Base-by-base conservation (phyloP, 352 stramenopile genomes). In the Pythium apleroticum region DNA sequence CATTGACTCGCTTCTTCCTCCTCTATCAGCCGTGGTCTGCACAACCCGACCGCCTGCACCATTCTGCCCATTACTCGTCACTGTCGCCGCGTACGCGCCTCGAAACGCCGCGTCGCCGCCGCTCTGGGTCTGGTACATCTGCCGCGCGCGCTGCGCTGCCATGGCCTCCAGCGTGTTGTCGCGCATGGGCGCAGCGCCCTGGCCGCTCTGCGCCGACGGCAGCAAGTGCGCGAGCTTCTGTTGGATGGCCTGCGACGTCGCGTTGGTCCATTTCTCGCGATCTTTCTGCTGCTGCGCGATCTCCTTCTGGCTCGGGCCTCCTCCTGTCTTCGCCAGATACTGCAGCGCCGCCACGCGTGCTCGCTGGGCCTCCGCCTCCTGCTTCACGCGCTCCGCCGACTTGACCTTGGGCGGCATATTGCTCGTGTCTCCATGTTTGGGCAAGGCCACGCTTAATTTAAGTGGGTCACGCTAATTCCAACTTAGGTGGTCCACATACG, bases 141-240 rank as follows among this genome's bases (percentile, higher is more conserved):
- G 66, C 33, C 77, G 74, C 0, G 78, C 80, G 11, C 80, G 73
- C 0, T 75, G 70, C 37, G 76, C 48, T 6, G 78, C 80, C 53
- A 91, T 52, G n/a, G 65, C 79, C 41, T 92, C 77, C 28, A 95
- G 71, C 35, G 86, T 95, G 61, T 95, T 95, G 67, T 95, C 86
- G 20, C 82, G 77, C 57, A 57, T 66, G 39, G 49, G 65, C 31
- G 68, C 66, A 22, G 68, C 39, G 11, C 57, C 27, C 1, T 45
- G 4, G 30, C 14, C n/a, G 33, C 41, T 20, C 2, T 43, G 20
- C 15, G 24, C n/a, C 24, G 58, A 17, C 0, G 60, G 63, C 39
- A 85, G 71, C 28, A 74, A 66, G 35, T 75, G 68, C 0, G 53
- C 61, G 52, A 88, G 70, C 15, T 73, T 73, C 39, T 78, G 72